A percentile compares a stretch with the other conserved stretches of the same genome.
Conservation (phyloP, 495 filamentous ascomycete species). For the Xylaria longipes region DNA sequence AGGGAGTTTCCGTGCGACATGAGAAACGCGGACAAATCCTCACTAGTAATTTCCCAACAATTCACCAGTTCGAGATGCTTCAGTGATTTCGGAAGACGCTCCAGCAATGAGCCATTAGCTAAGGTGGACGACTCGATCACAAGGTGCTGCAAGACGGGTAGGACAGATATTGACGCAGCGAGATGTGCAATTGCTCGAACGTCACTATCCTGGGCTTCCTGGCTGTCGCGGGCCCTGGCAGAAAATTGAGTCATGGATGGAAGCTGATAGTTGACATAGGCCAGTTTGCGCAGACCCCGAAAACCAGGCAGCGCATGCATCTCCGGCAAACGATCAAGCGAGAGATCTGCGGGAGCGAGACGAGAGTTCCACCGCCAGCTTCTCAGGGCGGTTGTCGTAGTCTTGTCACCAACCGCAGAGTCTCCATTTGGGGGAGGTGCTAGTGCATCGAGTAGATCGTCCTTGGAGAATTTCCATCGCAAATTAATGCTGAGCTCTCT, state of each 20-base stretch:
- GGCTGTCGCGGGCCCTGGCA: conserved; percentile 28
- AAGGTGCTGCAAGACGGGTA: conserved; percentile 67
- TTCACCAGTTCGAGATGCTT: conserved; percentile 73
- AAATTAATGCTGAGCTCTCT: conserved; percentile 51
- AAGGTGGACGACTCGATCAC: conserved; percentile 71
- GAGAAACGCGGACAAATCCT: conserved; percentile 66
- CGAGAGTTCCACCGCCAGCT: conserved; percentile 82
- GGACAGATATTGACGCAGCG: conserved; percentile 60
- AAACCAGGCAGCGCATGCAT: conserved; percentile 71
- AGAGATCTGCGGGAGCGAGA: conserved; percentile 57
- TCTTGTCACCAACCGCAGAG: conserved; percentile 14
- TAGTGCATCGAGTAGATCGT: conserved; percentile 63
- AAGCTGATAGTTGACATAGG: conserved; percentile 68
- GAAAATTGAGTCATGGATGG: conserved; percentile 46
- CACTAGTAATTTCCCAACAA: conserved; percentile 70
- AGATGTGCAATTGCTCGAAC: conserved; percentile 54
- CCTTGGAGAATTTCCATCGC: conserved; percentile 68
- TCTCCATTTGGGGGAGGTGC: conserved; percentile 36
- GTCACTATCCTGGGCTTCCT: conserved; percentile 41
- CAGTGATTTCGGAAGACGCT: conserved; percentile 66
- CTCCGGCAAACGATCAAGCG: conserved; percentile 48
- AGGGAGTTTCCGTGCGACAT: conserved; percentile 65
- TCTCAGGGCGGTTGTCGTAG: conserved; percentile 51
- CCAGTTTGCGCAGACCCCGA: conserved; percentile 61
- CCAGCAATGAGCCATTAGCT: conserved; percentile 65